phyloP scores from a whole-genome alignment of 164 flowering plant genomes.

The Cinnamomum micranthum region DNA sequence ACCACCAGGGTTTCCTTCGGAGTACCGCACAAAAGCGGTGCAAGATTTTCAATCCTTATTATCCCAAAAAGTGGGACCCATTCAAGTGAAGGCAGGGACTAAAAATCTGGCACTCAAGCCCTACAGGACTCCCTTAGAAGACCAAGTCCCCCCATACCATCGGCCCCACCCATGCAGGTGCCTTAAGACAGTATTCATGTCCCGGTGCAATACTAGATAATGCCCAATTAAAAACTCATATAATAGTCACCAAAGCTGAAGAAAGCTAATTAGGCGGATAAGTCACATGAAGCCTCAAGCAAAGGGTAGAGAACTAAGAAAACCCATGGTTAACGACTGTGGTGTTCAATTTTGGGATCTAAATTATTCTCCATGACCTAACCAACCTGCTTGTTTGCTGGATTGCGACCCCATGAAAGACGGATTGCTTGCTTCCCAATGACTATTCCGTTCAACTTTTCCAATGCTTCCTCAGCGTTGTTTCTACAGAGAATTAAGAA shows the following conservation, averaged over 20 bases:
- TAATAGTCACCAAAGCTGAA: not conserved
- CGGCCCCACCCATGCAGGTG: too few relatives aligned
- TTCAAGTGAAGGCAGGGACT: too few relatives aligned
- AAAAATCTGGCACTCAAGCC: too few relatives aligned
- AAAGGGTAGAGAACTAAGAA: not conserved
- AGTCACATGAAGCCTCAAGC: not conserved
- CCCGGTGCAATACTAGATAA: not conserved
- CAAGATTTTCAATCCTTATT: too few relatives aligned
- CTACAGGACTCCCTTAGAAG: too few relatives aligned
- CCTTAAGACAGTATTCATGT: too few relatives aligned
- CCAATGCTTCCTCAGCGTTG: conserved; percentile 82
- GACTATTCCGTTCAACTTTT: conserved; percentile 64
- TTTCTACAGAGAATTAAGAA: conserved; percentile 35
- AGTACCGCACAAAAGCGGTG: too few relatives aligned
- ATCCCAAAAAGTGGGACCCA: too few relatives aligned
- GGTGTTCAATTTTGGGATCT: not conserved
- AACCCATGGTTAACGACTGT: not conserved
- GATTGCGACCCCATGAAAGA: conserved; percentile 96
- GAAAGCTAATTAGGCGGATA: not conserved
- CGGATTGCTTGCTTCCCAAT: conserved; percentile 90
- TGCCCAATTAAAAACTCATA: not conserved
- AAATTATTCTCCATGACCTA: not conserved
- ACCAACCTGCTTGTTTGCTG: conserved; percentile 82
- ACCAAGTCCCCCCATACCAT: too few relatives aligned
- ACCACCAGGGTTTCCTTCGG: too few relatives aligned